phyloP scores from a whole-genome alignment of 331 rosid species.

The Stylosanthes scabra region DNA sequence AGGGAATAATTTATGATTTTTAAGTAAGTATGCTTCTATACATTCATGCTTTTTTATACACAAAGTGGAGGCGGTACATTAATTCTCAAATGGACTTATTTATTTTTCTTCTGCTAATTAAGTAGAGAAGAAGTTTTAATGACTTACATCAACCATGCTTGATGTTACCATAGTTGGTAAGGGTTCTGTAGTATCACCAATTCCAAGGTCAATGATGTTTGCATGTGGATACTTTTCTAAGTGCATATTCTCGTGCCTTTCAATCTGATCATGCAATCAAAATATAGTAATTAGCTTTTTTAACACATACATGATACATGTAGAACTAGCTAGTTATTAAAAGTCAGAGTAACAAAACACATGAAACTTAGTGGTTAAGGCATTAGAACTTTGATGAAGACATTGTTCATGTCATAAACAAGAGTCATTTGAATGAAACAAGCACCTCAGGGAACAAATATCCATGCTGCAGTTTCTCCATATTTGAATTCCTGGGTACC shows the following conservation, averaged over 20 bases:
- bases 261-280: slow-evolving; percentile 55
- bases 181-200: slow-evolving; percentile 82
- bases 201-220: slow-evolving; percentile 67
- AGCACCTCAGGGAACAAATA: slow-evolving; percentile 81
- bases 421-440: slow-evolving; percentile 15
- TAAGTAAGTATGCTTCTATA: no score
- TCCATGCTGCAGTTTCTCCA: slow-evolving; percentile 70
- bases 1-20: no score
- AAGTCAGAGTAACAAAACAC: neutral
- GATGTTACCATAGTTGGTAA: slow-evolving; percentile 65
- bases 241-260: slow-evolving; percentile 62
- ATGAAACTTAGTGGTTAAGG: slow-evolving; percentile 3
- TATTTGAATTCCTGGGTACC: slow-evolving; percentile 66
- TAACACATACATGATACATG: slow-evolving; percentile 3
- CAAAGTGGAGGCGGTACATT: neutral
- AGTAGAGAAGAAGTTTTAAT: slow-evolving; percentile 23
- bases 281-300: slow-evolving; percentile 19
- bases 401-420: slow-evolving; percentile 17
- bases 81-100: slow-evolving; percentile 3
- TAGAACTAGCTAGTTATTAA: slow-evolving; percentile 13
- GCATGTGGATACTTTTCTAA: slow-evolving; percentile 64
- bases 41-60: no score
- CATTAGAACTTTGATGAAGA: neutral
- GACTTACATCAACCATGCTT: slow-evolving; percentile 68
- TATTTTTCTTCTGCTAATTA: neutral